These are phyloP conservation scores for Heterococcus sp. DNA, from an alignment of 108 stramenopile species.

Conservation along the genomic window DNA sequence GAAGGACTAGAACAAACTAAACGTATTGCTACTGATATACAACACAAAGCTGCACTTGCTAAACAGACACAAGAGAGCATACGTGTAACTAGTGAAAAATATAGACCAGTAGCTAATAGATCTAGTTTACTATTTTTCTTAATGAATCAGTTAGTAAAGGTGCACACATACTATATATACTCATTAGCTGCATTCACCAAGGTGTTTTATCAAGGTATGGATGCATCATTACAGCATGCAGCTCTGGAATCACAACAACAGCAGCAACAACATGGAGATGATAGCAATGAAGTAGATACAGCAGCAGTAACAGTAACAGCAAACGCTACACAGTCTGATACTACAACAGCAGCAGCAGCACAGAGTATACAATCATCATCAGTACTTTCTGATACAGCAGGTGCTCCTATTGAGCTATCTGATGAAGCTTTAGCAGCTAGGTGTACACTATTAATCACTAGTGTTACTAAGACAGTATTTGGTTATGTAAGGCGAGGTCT, in stretches of 20 bases:
- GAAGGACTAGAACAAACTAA: slow-evolving; percentile 75
- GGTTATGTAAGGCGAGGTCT: slow-evolving; percentile 34
- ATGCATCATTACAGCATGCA: slow-evolving; percentile 47
- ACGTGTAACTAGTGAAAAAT: slow-evolving; percentile 65
- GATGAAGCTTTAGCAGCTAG: too few species aligned
- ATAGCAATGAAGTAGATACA: background rate
- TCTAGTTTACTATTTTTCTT: slow-evolving; percentile 71
- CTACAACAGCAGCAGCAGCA: slow-evolving; percentile 2
- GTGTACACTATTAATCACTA: slow-evolving; percentile 4
- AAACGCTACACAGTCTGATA: background rate
- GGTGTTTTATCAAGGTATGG: slow-evolving; percentile 72
- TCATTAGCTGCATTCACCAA: slow-evolving; percentile 71
- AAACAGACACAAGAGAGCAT: slow-evolving; percentile 61
- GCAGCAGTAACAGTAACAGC: background rate
- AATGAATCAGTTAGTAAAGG: slow-evolving; percentile 73
- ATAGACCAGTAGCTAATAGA: slow-evolving; percentile 71
- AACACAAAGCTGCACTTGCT: slow-evolving; percentile 58
- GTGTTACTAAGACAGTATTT: slow-evolving; percentile 20
- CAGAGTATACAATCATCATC: too few species aligned
- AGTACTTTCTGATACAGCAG: too few species aligned
- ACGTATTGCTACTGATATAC: slow-evolving; percentile 67
- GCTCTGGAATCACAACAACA: too few species aligned
- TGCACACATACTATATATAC: slow-evolving; percentile 79
- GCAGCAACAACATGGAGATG: background rate
- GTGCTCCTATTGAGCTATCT: too few species aligned